Percentiles rank a stretch among this genome's conserved stretches.
Conservation (phyloP, 345 rosid species). For the Atalantia buxifolia region DNA sequence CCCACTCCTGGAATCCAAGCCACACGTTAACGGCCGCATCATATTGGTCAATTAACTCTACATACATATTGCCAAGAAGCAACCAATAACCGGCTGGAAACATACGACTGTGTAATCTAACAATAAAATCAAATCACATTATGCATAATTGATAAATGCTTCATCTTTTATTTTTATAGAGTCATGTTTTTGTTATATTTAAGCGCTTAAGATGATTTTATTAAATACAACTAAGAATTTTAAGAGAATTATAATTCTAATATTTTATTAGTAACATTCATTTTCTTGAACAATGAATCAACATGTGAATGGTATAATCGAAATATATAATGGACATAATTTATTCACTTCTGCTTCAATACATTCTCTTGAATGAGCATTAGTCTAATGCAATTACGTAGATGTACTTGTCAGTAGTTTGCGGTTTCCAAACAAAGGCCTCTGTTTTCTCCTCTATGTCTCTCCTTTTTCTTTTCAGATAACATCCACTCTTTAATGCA, state of each 20-base stretch:
- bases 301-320: neutral
- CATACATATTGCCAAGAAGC: neutral
- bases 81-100: neutral
- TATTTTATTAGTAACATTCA: too few species aligned
- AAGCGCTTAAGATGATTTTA: neutral
- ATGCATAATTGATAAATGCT: neutral
- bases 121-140: neutral
- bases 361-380: neutral
- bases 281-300: neutral
- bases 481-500: too few species aligned
- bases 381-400: neutral
- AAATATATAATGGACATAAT: neutral
- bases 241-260: too few species aligned
- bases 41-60: neutral
- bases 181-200: neutral
- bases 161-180: neutral
- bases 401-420: neutral
- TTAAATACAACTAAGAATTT: too few species aligned
- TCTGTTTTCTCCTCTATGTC: too few species aligned
- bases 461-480: too few species aligned
- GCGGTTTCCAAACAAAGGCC: neutral
- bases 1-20: neutral
- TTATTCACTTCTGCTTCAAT: neutral
- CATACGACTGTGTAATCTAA: neutral
- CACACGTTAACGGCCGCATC: neutral